Percentiles rank a stretch among this genome's conserved stretches.
Conservation (phyloP, 306 rosid species). For the Luffa acutangula region DNA sequence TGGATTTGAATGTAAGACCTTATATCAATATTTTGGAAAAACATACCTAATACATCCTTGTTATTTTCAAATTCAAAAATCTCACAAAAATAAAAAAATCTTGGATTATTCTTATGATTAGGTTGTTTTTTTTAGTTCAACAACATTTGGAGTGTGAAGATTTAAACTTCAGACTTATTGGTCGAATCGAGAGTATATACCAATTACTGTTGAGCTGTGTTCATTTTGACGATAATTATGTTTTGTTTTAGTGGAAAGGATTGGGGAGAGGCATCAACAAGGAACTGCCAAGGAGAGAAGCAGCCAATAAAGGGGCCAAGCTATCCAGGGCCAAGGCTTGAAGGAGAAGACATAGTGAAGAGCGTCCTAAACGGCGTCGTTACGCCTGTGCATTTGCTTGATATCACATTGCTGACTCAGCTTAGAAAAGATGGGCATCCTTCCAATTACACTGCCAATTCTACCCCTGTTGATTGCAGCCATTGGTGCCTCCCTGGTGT, state of each 20-base stretch:
- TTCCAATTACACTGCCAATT: constrained; percentile 39
- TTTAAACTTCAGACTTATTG: too few species aligned
- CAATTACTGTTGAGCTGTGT: too few species aligned
- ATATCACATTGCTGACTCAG: constrained; percentile 55
- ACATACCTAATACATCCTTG: too few species aligned
- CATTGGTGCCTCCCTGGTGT: constrained; percentile 72
- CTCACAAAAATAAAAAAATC: too few species aligned
- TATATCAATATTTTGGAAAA: too few species aligned
- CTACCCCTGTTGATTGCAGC: constrained; percentile 38
- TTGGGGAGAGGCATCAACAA: constrained; percentile 17
- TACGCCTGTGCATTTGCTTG: constrained; percentile 31
- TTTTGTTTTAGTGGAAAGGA: background rate
- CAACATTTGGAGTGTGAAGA: too few species aligned
- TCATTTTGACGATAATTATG: too few species aligned
- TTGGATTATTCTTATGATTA: too few species aligned
- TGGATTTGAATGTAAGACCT: too few species aligned
- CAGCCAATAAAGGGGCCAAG: constrained; percentile 28
- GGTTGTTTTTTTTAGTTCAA: too few species aligned
- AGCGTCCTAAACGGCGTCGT: constrained; percentile 21
- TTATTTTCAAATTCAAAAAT: too few species aligned
- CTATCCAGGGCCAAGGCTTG: constrained; percentile 21
- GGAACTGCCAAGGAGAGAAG: constrained; percentile 23
- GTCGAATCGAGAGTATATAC: too few species aligned
- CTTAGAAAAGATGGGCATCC: constrained; percentile 70
- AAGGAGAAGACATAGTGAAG: constrained; percentile 45